Percentiles rank a stretch among this genome's conserved stretches.
Evolutionary conservation across 2,329 filamentous ascomycete species (phyloP).

Genomic region (Aspergillus fumigatiaffinis): DNA sequence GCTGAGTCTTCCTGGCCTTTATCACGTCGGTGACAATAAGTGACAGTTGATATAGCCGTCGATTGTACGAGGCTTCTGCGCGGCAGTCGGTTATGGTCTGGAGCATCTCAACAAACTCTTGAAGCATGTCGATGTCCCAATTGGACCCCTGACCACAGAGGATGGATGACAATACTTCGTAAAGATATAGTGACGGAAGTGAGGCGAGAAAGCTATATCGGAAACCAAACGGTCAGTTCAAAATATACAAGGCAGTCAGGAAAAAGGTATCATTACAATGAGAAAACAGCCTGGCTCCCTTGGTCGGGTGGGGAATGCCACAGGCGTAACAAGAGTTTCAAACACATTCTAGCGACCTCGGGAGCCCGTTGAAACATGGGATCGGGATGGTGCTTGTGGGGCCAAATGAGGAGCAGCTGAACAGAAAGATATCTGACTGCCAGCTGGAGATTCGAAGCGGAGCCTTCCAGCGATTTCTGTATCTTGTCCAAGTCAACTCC

Average conservation of each 20-base stretch:
- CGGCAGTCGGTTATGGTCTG: neutral
- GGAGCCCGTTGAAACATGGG: neutral
- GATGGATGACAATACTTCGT: neutral
- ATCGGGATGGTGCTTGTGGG: neutral
- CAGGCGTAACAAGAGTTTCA: neutral
- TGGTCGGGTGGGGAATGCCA: neutral
- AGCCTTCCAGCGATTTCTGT: neutral
- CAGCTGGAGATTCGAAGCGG: neutral
- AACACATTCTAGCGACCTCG: neutral
- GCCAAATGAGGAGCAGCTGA: neutral
- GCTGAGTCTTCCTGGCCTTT: neutral
- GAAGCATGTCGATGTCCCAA: neutral
- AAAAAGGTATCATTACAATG: neutral
- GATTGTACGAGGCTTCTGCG: neutral
- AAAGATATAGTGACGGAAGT: neutral
- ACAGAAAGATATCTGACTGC: neutral
- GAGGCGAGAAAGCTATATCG: neutral
- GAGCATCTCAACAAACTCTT: neutral
- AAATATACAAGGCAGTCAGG: neutral
- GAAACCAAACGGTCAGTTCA: neutral
- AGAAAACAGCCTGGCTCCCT: neutral
- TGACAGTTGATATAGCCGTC: neutral
- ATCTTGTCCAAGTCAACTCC: neutral
- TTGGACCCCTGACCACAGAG: neutral
- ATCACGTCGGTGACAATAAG: neutral